Conservation (phyloP, 768 basidiomycete genomes). For the Phaeotremella fagi region DNA sequence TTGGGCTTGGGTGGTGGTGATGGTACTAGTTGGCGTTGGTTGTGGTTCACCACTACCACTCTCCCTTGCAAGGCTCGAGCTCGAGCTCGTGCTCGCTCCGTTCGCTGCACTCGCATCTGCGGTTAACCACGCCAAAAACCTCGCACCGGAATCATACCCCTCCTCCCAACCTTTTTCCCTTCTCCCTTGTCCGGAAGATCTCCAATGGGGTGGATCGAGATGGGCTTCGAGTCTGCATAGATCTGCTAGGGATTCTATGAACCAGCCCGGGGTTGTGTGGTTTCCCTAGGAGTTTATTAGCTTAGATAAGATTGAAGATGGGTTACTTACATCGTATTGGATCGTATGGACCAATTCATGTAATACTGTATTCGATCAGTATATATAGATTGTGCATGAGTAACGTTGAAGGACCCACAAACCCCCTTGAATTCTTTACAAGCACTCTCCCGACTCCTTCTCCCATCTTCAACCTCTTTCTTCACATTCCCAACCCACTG, state of each 20-base stretch:
- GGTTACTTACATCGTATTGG: slow-evolving; percentile 24
- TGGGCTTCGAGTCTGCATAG: slow-evolving; percentile 23
- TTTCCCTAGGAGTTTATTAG: slow-evolving; percentile 9
- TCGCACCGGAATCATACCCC: slow-evolving; percentile 34
- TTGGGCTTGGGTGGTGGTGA: neutral
- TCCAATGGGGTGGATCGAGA: slow-evolving; percentile 33
- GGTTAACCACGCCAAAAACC: slow-evolving; percentile 29
- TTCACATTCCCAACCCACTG: slow-evolving; percentile 28
- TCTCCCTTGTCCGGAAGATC: slow-evolving; percentile 22
- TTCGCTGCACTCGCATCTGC: slow-evolving; percentile 1
- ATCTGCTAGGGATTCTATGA: slow-evolving; percentile 37
- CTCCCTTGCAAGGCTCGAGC: too few relatives aligned
- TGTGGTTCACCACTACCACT: too few relatives aligned
- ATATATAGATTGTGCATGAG: neutral
- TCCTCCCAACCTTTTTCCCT: slow-evolving; percentile 33
- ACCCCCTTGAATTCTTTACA: slow-evolving; percentile 39
- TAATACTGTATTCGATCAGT: slow-evolving; percentile 15
- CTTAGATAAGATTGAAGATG: neutral
- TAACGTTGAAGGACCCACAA: slow-evolving; percentile 27
- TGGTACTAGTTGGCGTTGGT: neutral
- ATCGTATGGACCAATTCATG: slow-evolving; percentile 39
- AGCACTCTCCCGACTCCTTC: slow-evolving; percentile 13
- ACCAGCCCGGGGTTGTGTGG: slow-evolving; percentile 28
- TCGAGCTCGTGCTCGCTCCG: too few relatives aligned
- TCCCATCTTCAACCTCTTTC: slow-evolving; percentile 12